Base-by-base conservation (phyloP, 1,284 basidiomycete genomes). In the Rhodotorula sp. region DNA sequence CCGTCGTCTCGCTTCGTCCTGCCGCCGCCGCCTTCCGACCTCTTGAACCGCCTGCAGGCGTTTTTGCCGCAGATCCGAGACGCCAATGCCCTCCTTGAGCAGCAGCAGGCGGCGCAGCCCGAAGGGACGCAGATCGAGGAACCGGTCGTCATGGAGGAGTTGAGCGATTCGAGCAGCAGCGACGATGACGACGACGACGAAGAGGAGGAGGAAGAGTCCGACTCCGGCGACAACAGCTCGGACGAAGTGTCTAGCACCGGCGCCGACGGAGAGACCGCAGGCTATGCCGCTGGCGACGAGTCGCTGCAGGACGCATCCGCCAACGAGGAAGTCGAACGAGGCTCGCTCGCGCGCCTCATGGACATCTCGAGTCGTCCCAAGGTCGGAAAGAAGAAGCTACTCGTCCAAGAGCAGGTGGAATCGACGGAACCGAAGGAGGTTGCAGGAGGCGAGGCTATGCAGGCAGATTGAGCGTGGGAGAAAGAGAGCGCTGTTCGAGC, bases 21-120 rank as follows among this genome's bases (percentile, higher is more conserved):
- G n/a, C 72, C 75, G 6, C 70, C 72, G 8, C 72, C 72, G 12
- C 64, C 68, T 43, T 74, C 72, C 49, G 75, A 72, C 64, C 66
- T 76, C 43, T 46, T 76, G 43, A 65, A 59, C 64, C 72, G 75
- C 18, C 58, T 76, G 3, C 68, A 72, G 46, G 75, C 75, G 7
- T 76, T 76, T 64, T 57, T 76, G 12, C 75, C 75, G 0, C 72
- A 74, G 34, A 74, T 76, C 58, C 66, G 63, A 21, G 54, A 58
- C 15, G 75, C 75, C 7, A 76, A 76, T 49, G 72, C 67, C 8
- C 54, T 46, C 26, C 67, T 76, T 51, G 68, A 64, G 6, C 23
- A 21, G 5, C 59, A 34, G 20, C 34, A 10, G 10, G 23, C 34
- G 7, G 48, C 4, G 20, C 18, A 21, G 3, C 54, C 43, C 12